Evolutionary conservation across 352 stramenopile species (phyloP).

Genomic region (Globisporangium iwayamae): DNA sequence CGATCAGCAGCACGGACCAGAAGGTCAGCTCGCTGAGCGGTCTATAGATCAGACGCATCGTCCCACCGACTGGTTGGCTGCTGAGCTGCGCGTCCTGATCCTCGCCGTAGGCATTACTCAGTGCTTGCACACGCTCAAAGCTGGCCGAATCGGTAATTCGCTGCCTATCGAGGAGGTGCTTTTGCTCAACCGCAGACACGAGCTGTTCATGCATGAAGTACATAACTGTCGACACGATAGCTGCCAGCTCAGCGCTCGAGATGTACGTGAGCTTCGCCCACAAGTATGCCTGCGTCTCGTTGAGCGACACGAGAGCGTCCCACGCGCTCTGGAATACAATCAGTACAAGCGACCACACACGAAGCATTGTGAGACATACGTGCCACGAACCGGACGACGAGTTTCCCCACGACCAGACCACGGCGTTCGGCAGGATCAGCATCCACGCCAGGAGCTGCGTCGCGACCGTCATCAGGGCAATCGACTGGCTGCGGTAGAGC

Average conservation of each 20-base stretch:
- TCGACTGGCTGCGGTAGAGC: constrained; percentile 34
- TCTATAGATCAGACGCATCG: not conserved
- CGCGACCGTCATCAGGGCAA: constrained; percentile 23
- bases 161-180: not conserved
- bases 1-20: constrained; percentile 1
- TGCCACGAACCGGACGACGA: constrained; percentile 28
- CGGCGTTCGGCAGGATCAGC: constrained; percentile 40
- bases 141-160: not conserved
- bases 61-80: not conserved
- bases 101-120: not conserved
- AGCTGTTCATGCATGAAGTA: constrained; percentile 2
- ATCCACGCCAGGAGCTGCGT: constrained; percentile 45
- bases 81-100: not conserved
- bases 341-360: constrained; percentile 31
- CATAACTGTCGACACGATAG: constrained; percentile 11
- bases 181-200: not conserved
- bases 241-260: constrained; percentile 28
- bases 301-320: constrained; percentile 25
- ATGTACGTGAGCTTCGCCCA: constrained; percentile 28
- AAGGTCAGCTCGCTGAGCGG: not conserved
- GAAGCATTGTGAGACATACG: constrained; percentile 31
- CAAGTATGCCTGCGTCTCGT: constrained; percentile 33
- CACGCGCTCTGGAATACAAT: constrained; percentile 25
- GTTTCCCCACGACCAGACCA: constrained; percentile 33
- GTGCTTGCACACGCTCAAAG: not conserved